phyloP scores from a whole-genome alignment of 345 rosid species.

The Brassica nigra region DNA sequence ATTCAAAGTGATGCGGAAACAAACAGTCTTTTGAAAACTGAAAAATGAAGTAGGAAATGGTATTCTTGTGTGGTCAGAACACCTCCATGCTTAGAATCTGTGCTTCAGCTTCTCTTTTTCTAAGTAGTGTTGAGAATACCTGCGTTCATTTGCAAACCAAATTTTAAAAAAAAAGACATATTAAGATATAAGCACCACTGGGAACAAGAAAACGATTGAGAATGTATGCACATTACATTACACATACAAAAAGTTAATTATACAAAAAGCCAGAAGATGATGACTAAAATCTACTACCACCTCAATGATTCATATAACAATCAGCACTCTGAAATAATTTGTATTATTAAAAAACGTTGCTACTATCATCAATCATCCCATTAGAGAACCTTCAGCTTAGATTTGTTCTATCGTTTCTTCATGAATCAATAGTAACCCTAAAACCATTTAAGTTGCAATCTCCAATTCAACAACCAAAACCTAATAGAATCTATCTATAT shows the following conservation, averaged over 20 bases:
- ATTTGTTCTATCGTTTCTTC: not conserved
- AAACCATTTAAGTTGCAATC: not conserved
- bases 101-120: not conserved
- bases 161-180: no score
- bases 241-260: not conserved
- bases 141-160: not conserved
- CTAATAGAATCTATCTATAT: not conserved
- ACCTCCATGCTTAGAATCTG: not conserved
- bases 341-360: not conserved
- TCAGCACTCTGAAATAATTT: not conserved
- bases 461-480: not conserved
- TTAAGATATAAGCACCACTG: not conserved
- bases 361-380: not conserved
- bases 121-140: not conserved
- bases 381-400: no score
- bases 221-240: not conserved
- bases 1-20: not conserved
- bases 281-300: not conserved
- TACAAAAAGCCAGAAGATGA: not conserved
- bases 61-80: not conserved
- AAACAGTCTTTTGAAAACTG: not conserved
- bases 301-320: not conserved
- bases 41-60: constrained; percentile 20
- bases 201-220: not conserved
- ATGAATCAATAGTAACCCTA: not conserved